Evolutionary conservation across 257 asterid species (phyloP).

Genomic region (Agastache rugosa): DNA sequence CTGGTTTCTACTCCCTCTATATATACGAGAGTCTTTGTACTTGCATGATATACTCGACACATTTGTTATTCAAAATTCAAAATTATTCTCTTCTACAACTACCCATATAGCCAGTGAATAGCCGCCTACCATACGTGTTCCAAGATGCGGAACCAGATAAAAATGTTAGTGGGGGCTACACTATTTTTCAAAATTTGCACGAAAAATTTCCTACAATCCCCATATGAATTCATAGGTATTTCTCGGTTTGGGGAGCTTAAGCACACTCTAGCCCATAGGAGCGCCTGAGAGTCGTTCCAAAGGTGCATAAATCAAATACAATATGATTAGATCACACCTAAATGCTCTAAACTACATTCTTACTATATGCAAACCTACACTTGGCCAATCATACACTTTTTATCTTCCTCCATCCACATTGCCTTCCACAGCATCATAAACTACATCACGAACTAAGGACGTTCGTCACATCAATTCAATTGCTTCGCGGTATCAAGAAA

Average conservation of each 20-base stretch:
- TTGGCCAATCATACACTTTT: conserved; percentile 6
- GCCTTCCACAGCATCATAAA: conserved; percentile 21
- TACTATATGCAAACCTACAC: conserved; percentile 4
- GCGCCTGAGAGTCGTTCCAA: neutral
- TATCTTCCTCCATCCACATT: neutral
- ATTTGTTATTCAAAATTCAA: no score
- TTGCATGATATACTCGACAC: no score
- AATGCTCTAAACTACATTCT: conserved; percentile 14
- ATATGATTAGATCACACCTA: conserved; percentile 14
- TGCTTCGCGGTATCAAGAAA: neutral
- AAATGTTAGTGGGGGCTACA: no score
- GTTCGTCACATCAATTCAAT: neutral
- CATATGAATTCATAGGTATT: no score
- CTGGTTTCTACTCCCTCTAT: no score
- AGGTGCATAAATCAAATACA: neutral
- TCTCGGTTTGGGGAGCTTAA: no score
- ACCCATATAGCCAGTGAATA: conserved; percentile 9
- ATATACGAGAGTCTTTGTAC: no score
- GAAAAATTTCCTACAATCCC: no score
- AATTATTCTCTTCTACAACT: no score
- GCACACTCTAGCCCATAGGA: no score
- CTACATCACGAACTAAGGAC: conserved; percentile 14
- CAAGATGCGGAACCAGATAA: no score
- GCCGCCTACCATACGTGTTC: neutral
- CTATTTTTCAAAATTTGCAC: no score